Evolutionary conservation across 306 rosid species (phyloP), one percentile per base, ranked within the genome.

Genomic region (Dalbergia cultrata): DNA sequence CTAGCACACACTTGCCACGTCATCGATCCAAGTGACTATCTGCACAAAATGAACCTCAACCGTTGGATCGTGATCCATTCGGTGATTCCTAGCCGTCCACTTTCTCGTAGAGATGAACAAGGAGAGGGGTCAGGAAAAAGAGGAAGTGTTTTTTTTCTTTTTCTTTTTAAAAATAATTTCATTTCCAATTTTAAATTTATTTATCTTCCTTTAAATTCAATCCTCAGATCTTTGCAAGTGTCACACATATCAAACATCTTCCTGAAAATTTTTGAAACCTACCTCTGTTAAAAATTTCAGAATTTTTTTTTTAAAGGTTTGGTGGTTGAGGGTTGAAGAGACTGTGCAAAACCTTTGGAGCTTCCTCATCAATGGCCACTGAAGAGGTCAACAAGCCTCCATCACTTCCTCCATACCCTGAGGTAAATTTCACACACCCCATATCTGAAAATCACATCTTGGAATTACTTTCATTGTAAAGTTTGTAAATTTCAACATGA

Each of bases 351-450:
- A 16, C 18, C 65, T 81, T 39, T 77, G 5, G 5, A 85, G 74
- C 82, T 67, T 81, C 78, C 71, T 76, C 60, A n/a, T 37, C 81
- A 85, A 92, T 94, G 97, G 97, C 97, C 75, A 76, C 92, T 12
- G 93, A 77, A 85, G 93, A 89, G 84, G 91, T 87, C 73, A 87
- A 86, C 54, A 88, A 87, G 11, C 92, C 90, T 83, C 79, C 68
- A 7, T 83, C 97, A 9, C 93, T 94, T 47, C 97, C 92, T 78
- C 90, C 97, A 50, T 94, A 94, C 82, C 92, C 98, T 26, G 88
- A 94, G 98, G 97, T 94, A 84, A 81, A 12, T 0, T 9, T 26
- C 37, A 50, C 50, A 50, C n/a, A 14, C 2, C 6, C 56, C 68
- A 31, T 14, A 69, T 3, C 31, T n/a, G n/a, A 54, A 54, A 54